Percentiles rank a stretch among this genome's conserved stretches.
These are phyloP conservation scores for Durusdinium trenchii DNA, from an alignment of 73 alveolate species.

Conservation along the genomic window DNA sequence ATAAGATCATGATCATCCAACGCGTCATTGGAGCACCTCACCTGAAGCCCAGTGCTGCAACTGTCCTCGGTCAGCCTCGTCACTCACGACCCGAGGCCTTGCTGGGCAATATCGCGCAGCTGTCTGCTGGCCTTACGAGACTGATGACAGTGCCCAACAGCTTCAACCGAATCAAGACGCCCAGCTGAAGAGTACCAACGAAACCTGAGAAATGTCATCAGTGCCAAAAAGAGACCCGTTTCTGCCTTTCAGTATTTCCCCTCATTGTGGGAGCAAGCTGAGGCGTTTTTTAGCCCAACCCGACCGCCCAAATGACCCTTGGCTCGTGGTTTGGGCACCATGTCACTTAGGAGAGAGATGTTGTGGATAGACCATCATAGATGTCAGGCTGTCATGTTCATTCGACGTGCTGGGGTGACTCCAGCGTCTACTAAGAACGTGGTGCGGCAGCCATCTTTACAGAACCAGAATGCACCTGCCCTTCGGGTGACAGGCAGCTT, in stretches of 20 bases:
- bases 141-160: constrained; percentile 68
- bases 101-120: constrained; percentile 45
- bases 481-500: constrained; percentile 71
- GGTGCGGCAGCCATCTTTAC: constrained; percentile 46
- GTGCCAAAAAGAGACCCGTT: not conserved
- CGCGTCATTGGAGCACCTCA: constrained; percentile 41
- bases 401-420: too few species aligned
- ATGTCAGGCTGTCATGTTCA: too few species aligned
- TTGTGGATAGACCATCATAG: too few species aligned
- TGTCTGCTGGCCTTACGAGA: constrained; percentile 30
- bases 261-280: too few species aligned
- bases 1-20: constrained; percentile 65
- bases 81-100: constrained; percentile 4
- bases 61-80: not conserved
- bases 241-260: not conserved
- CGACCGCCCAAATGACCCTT: constrained; percentile 32
- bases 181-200: not conserved
- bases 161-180: constrained; percentile 50
- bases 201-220: not conserved
- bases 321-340: too few species aligned
- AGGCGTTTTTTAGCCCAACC: constrained; percentile 65
- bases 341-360: too few species aligned
- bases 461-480: constrained; percentile 36
- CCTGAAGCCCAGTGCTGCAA: not conserved
- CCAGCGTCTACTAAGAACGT: too few species aligned